Base-by-base conservation (phyloP, 768 basidiomycete species). In the Boletus rubescentipes region DNA sequence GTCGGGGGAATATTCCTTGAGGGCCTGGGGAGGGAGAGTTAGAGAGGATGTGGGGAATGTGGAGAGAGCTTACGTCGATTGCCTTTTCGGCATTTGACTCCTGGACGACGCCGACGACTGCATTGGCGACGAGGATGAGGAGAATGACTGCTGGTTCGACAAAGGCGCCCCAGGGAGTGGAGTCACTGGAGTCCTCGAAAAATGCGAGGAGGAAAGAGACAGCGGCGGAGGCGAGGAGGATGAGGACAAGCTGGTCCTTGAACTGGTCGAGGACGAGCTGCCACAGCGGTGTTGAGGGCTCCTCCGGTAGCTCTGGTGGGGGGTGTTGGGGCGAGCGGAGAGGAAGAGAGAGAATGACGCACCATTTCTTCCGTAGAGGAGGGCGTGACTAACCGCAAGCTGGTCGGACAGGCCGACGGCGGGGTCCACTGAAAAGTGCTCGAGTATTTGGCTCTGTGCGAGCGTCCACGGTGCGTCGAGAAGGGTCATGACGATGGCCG, bases 221-320 rank as follows among this genome's bases (percentile, higher is more conserved):
- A 41, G 91, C 86, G 12, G 96, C 96, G 2, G 94, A 97, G 3
- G 82, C 94, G 42, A 99, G 87, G 32, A 99, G 82, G 67, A 99
- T 98, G 58, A 99, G 86, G 38, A 99, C 96, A 29, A 99, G 84
- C 72, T 97, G 93, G 74, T 99, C 96, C 78, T 98, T 89, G 80
- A 99, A 99, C 74, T 99, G 96, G 61, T 97, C 94, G n/a, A 99
- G 80, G 55, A 99, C 88, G 55, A 98, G 85, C 67, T 92, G 82
- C 92, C 93, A 94, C 31, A 98, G 67, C 4, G 95, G 91, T 5
- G 96, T 97, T 4, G 91, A 75, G 0, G 91, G 87, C 10, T 95
- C 92, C 66, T 97, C 93, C 11, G 96, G 95, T 8, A 99, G 79
- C 67, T 91, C 96, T 98, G 69, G 14, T 45, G 38, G 45, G n/a